A percentile compares a stretch with the other conserved stretches of the same genome.
phyloP scores from a whole-genome alignment of 2,329 filamentous ascomycete species.

The Pochonia chlamydosporia region DNA sequence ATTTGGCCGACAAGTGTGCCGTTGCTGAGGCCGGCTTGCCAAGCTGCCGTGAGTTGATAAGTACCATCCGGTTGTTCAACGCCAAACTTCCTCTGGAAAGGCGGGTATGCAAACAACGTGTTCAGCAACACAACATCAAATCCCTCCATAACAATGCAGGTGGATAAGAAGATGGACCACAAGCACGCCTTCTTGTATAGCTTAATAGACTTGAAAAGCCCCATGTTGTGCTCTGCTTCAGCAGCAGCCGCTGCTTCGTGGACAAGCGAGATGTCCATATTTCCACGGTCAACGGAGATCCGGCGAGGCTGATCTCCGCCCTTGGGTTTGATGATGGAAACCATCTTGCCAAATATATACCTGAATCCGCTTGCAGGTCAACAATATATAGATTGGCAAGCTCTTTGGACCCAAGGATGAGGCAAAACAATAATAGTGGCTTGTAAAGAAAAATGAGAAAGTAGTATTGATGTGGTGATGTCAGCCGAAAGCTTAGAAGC shows the following conservation, averaged over 20 bases:
- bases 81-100: constrained; percentile 35
- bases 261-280: constrained; percentile 9
- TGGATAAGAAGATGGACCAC: constrained; percentile 32
- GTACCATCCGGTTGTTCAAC: constrained; percentile 24
- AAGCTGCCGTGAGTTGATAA: constrained; percentile 42
- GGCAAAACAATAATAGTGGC: no score
- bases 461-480: not conserved
- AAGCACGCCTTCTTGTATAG: constrained; percentile 32
- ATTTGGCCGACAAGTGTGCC: constrained; percentile 43
- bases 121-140: constrained; percentile 34
- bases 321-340: constrained; percentile 1
- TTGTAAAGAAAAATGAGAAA: not conserved
- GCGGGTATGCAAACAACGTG: constrained; percentile 35
- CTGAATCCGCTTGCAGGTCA: no score
- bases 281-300: constrained; percentile 8
- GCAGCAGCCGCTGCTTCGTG: constrained; percentile 21
- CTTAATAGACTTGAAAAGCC: constrained; percentile 28
- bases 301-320: constrained; percentile 3
- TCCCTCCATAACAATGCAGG: constrained; percentile 33
- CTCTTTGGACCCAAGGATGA: no score
- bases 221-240: constrained; percentile 27
- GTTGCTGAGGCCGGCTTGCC: constrained; percentile 47
- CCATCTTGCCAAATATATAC: not conserved
- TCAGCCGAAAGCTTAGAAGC: not conserved
- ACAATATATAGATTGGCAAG: no score